A percentile compares a stretch with the other conserved stretches of the same genome.
Evolutionary conservation across 192 early-diverging fungal genomes (phyloP).

Genomic region (Neocallimastix lanati): DNA sequence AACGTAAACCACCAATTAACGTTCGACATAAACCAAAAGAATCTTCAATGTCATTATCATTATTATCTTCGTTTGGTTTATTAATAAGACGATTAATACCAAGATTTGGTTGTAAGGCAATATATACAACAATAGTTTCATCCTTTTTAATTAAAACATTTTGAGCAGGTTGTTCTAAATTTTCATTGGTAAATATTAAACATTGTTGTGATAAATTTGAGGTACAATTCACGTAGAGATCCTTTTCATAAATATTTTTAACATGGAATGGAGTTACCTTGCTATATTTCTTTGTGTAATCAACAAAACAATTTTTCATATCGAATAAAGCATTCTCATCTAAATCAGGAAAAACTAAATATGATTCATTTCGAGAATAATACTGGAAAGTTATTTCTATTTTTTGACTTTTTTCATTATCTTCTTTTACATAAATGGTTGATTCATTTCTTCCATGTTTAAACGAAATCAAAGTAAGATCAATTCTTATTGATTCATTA

Average conservation of each 20-base stretch:
- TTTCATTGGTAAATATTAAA: too few relatives aligned
- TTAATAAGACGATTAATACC: too few relatives aligned
- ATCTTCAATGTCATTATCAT: too few relatives aligned
- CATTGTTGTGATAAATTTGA: too few relatives aligned
- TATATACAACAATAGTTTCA: too few relatives aligned
- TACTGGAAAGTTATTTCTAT: slow-evolving; percentile 25
- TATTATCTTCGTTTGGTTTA: not conserved
- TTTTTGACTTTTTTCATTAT: slow-evolving; percentile 5
- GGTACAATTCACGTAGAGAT: slow-evolving; percentile 41
- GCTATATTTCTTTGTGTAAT: slow-evolving; percentile 52
- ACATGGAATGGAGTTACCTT: slow-evolving; percentile 48
- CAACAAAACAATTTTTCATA: too few relatives aligned
- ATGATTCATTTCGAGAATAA: slow-evolving; percentile 5
- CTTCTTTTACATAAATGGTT: too few relatives aligned
- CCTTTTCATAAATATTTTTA: slow-evolving; percentile 47
- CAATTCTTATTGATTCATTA: too few relatives aligned
- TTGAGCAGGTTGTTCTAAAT: too few relatives aligned
- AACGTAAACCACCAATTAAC: slow-evolving; percentile 68
- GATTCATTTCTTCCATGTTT: too few relatives aligned
- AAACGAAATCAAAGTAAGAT: slow-evolving; percentile 23
- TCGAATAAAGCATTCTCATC: slow-evolving; percentile 28
- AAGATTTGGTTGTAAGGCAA: too few relatives aligned
- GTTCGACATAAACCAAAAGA: slow-evolving; percentile 29
- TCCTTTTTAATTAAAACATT: too few relatives aligned
- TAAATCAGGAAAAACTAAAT: slow-evolving; percentile 41